Base-by-base conservation (phyloP, 2,329 filamentous ascomycete species). In the Colletotrichum cereale region DNA sequence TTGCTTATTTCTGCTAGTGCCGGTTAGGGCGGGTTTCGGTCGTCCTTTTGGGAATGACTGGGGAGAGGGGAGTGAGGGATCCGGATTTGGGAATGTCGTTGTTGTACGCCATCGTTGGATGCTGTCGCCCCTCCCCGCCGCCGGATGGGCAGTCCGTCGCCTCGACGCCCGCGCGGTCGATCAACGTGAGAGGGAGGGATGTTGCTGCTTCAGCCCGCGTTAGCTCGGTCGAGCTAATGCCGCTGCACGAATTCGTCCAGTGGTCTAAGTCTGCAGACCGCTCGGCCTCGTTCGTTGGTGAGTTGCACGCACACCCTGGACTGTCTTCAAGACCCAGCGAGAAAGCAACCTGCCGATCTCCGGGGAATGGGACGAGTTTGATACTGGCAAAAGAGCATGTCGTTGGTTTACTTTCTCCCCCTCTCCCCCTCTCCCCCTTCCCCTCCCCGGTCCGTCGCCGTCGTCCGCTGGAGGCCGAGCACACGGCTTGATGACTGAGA, bases 251-350 rank as follows among this genome's bases (percentile, higher is more conserved):
- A 63, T 71, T 71, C 64, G 64, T 71, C 68, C 52, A 24, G 61
- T 62, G 44, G 63, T 12, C 21, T 24, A n/a, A n/a, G n/a, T n/a
- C 36, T 47, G 57, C 64, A 62, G 68, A 63, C 68, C 68, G 68
- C 68, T 71, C 68, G 68, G 68, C 65, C 68, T 58, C 42, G 64
- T 71, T 71, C 68, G 64, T 71, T 71, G 62, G 64, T 29, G 34
- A 36, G 58, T 58, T 24, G 42, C 42, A 58, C 56, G 50, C n/a
- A n/a, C n/a, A n/a, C n/a, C 42, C 24, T 55, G 14, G 38, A 34
- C 31, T 36, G 26, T 24, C 29, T 63, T 36, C 47, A 53, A 40
- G 36, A 11, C 44, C 21, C 36, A 58, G 31, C 66, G 58, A 57
- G 58, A 57, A 52, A 34, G 31, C 31, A 48, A 29, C 52, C 18